Evolutionary conservation across 2,329 filamentous ascomycete genomes (phyloP).

Genomic region (Eutypa lata): DNA sequence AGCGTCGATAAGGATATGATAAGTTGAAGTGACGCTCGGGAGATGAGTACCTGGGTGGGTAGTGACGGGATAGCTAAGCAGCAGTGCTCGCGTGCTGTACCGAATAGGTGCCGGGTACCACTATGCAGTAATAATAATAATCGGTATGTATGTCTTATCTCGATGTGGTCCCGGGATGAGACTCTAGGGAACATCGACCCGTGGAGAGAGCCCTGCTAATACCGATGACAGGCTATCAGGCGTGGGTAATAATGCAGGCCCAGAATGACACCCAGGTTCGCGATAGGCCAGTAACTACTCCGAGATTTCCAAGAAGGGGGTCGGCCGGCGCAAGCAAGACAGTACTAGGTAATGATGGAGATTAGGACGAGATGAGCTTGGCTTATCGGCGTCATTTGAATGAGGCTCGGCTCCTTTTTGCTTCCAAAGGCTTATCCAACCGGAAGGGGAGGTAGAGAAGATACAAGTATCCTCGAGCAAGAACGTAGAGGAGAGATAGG

Average conservation of each 20-base stretch:
- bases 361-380: constrained; percentile 55
- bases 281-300: background rate
- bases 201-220: background rate
- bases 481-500: background rate
- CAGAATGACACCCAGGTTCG: background rate
- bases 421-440: background rate
- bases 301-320: background rate
- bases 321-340: constrained; percentile 1
- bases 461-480: too few species aligned
- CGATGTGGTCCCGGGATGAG: background rate
- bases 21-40: background rate
- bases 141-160: background rate
- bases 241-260: background rate
- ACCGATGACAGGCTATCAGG: background rate
- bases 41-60: background rate
- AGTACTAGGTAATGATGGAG: constrained; percentile 49
- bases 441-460: background rate
- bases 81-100: background rate
- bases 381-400: constrained; percentile 53
- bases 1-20: background rate
- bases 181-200: background rate
- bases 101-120: background rate
- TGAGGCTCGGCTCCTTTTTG: constrained; percentile 23
- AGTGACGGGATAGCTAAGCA: background rate
- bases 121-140: background rate